Base-by-base conservation (phyloP, 1,139 yeast genomes). In the Geotrichum restrictum region DNA sequence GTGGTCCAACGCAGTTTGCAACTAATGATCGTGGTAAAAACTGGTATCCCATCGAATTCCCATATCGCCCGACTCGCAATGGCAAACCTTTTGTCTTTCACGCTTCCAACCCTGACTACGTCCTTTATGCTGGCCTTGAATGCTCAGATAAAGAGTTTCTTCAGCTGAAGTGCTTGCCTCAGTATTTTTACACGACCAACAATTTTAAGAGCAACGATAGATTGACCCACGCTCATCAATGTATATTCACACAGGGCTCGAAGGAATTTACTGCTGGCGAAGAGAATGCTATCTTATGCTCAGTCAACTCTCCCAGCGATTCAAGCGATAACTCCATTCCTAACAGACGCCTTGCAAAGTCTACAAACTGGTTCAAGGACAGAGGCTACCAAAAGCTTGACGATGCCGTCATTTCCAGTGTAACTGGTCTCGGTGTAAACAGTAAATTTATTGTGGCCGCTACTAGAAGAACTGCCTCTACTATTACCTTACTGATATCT, bases 21-120 rank as follows among this genome's bases (percentile, higher is more conserved):
- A 79, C 93, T 4, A 67, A 64, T 24, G 84, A 85, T 63, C 69
- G 72, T 53, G 94, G 93, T 27, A 67, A 72, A 38, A 63, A 76
- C 1, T 86, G 93, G 93, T 57, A 60, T 1, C 57, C 66, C 27
- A 78, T 82, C 61, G 70, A 70, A 24, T 53, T 63, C 19, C 61
- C 60, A 7, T 19, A 43, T 29, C 54, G 57, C 29, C 56, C 59
- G 4, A 55, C 63, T 38, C 49, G 73, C 66, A 16, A 55, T 44
- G 51, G 56, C 6, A 16, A 54, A 4, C 59, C 58, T 24, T 60
- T 71, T 22, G 59, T 59, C n/a, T 76, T 76, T 62, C 78, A 81
- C 61, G 65, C 74, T 19, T 66, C 66, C 22, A 70, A 77, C 50
- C 64, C 72, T 10, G 73, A 79, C 50, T 67, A 67, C 44, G 66